Percentiles rank a stretch among this genome's conserved stretches.
phyloP scores from a whole-genome alignment of 2,329 filamentous ascomycete genomes.

The Calonectria hawksworthii region DNA sequence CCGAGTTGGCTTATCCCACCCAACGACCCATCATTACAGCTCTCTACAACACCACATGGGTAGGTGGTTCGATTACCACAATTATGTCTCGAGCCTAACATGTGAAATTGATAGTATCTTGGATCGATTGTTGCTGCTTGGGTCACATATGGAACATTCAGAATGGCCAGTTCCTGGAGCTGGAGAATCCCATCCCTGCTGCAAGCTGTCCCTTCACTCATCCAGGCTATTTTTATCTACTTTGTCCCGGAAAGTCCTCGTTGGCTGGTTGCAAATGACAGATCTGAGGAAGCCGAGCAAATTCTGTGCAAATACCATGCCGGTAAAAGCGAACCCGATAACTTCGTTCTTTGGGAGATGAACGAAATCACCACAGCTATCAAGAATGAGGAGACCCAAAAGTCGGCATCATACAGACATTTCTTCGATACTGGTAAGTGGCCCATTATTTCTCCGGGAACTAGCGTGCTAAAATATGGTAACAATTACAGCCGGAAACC shows the following conservation, averaged over 20 bases:
- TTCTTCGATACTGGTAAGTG: constrained; percentile 43
- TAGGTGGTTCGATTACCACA: neutral
- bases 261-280: constrained; percentile 64
- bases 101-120: constrained; percentile 59
- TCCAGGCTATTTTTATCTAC: constrained; percentile 50
- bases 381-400: constrained; percentile 48
- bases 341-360: constrained; percentile 66
- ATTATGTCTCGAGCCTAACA: constrained; percentile 44
- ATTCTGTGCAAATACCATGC: constrained; percentile 70
- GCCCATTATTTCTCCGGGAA: too few species aligned
- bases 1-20: constrained; percentile 67
- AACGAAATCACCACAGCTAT: constrained; percentile 57
- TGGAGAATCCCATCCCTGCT: constrained; percentile 52
- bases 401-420: constrained; percentile 48
- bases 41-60: constrained; percentile 57
- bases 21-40: constrained; percentile 66
- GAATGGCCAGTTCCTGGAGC: constrained; percentile 54
- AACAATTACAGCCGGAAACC: constrained; percentile 51
- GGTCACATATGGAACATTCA: constrained; percentile 59
- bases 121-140: constrained; percentile 59
- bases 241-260: constrained; percentile 74
- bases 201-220: constrained; percentile 36
- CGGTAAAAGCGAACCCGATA: constrained; percentile 63
- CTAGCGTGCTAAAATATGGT: neutral
- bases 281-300: constrained; percentile 61